Evolutionary conservation across 2,329 filamentous ascomycete genomes (phyloP).

Genomic region (Venturia aucupariae): DNA sequence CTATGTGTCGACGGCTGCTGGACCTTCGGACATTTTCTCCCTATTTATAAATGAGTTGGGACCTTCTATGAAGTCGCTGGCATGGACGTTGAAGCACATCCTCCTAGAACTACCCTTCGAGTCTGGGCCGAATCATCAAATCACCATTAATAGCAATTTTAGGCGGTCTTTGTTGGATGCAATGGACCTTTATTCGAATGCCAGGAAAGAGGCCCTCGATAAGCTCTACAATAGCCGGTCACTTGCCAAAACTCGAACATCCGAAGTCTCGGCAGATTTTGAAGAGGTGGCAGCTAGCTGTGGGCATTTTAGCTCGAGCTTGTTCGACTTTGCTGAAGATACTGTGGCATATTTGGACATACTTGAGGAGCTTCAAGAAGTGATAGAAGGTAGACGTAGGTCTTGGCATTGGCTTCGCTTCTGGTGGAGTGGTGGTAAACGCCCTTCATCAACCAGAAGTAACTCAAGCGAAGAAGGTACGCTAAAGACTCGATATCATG

Average conservation of each 20-base stretch:
- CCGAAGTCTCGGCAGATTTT: slow-evolving; percentile 80
- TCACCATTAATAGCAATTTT: slow-evolving; percentile 71
- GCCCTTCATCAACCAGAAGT: neutral
- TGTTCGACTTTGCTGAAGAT: slow-evolving; percentile 85
- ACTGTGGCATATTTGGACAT: slow-evolving; percentile 75
- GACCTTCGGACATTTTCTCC: slow-evolving; percentile 79
- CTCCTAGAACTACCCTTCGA: slow-evolving; percentile 81
- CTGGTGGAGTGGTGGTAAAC: slow-evolving; percentile 44
- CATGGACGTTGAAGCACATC: slow-evolving; percentile 80
- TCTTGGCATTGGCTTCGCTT: slow-evolving; percentile 82
- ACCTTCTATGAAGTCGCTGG: slow-evolving; percentile 93
- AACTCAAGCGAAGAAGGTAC: slow-evolving; percentile 17
- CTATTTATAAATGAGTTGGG: slow-evolving; percentile 83
- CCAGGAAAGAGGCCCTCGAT: slow-evolving; percentile 65
- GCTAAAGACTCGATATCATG: neutral
- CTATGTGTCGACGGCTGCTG: neutral
- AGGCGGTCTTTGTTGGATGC: slow-evolving; percentile 72
- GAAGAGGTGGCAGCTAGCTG: slow-evolving; percentile 98
- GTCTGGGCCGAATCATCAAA: slow-evolving; percentile 53
- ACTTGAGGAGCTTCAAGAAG: slow-evolving; percentile 76
- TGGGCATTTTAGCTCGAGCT: slow-evolving; percentile 87
- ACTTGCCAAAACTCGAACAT: slow-evolving; percentile 55
- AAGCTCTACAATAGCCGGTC: slow-evolving; percentile 75
- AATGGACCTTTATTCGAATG: slow-evolving; percentile 65
- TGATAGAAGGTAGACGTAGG: slow-evolving; percentile 53